Evolutionary conservation across 768 basidiomycete species (phyloP).

Genomic region (Neoboletus brunneissimus): DNA sequence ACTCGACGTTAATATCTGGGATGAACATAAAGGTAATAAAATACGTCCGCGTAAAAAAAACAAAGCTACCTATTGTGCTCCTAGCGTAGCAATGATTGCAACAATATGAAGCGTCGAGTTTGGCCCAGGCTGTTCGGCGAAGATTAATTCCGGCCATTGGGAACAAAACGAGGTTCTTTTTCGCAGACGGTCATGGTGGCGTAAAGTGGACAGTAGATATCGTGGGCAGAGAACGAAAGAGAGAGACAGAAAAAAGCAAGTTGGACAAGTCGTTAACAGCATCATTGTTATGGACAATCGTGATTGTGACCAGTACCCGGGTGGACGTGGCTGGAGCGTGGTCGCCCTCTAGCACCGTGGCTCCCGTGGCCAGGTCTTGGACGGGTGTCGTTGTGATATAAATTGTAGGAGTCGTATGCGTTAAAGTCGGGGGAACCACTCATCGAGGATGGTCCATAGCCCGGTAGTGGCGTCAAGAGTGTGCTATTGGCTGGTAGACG

Average conservation of each 20-base stretch:
- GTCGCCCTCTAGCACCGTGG: constrained; percentile 24
- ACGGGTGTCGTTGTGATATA: constrained; percentile 39
- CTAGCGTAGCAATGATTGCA: constrained; percentile 8
- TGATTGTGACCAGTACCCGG: constrained; percentile 7
- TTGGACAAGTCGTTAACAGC: neutral
- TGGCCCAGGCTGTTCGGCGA: neutral
- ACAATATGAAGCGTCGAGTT: constrained; percentile 1
- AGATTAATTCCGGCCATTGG: constrained; percentile 5
- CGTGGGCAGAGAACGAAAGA: neutral
- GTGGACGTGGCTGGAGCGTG: constrained; percentile 18
- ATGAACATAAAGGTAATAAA: constrained; percentile 30
- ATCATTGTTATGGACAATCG: constrained; percentile 7
- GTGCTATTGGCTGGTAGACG: constrained; percentile 65
- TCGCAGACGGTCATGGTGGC: constrained; percentile 4
- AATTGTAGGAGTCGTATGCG: constrained; percentile 32
- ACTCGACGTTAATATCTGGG: constrained; percentile 13
- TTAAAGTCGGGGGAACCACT: constrained; percentile 11
- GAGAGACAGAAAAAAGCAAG: neutral
- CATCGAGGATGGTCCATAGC: constrained; percentile 48
- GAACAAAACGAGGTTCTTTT: constrained; percentile 6
- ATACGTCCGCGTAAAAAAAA: constrained; percentile 24
- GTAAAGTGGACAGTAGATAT: constrained; percentile 1
- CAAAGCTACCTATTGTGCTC: constrained; percentile 15
- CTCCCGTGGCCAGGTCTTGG: constrained; percentile 37
- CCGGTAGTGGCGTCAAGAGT: constrained; percentile 66